Evolutionary conservation across 2,329 filamentous ascomycete species (phyloP).

Genomic region (Xenoacremonium recifei): DNA sequence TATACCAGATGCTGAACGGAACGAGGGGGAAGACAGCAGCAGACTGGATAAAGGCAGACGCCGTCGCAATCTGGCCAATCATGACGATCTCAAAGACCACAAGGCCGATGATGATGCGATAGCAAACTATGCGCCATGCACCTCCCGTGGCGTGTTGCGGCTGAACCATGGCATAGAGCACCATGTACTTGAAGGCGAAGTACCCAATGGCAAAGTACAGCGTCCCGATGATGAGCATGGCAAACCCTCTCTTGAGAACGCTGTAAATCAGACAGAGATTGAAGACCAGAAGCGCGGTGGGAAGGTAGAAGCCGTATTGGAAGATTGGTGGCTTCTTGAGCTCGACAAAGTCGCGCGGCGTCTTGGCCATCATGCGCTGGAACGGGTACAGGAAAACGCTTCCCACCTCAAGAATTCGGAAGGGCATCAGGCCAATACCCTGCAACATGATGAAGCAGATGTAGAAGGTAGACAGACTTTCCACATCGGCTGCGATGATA

Average conservation of each 20-base stretch:
- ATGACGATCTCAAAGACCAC: slow-evolving; percentile 90
- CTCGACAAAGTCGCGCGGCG: slow-evolving; percentile 84
- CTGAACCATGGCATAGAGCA: slow-evolving; percentile 98
- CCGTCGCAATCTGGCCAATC: slow-evolving; percentile 78
- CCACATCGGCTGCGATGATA: slow-evolving; percentile 72
- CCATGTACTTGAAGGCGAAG: slow-evolving; percentile 94
- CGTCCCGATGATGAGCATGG: slow-evolving; percentile 78
- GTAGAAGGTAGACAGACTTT: slow-evolving; percentile 79
- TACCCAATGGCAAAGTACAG: slow-evolving; percentile 82
- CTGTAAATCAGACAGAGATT: slow-evolving; percentile 96
- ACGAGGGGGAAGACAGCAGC: slow-evolving; percentile 74
- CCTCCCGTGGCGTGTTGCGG: slow-evolving; percentile 89
- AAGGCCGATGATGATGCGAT: slow-evolving; percentile 81
- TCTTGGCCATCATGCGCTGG: slow-evolving; percentile 73
- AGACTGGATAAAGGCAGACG: slow-evolving; percentile 70
- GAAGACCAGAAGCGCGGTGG: slow-evolving; percentile 87
- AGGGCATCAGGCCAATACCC: slow-evolving; percentile 88
- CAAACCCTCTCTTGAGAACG: slow-evolving; percentile 74
- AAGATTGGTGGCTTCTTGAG: slow-evolving; percentile 81
- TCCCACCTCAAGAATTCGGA: slow-evolving; percentile 87
- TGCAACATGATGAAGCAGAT: slow-evolving; percentile 93
- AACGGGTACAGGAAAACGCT: slow-evolving; percentile 82
- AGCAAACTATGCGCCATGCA: slow-evolving; percentile 96
- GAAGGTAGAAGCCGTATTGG: slow-evolving; percentile 94
- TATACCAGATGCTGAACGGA: slow-evolving; percentile 83